Conservation (phyloP, 108 stramenopile species). For the Conticribra guillardii region DNA sequence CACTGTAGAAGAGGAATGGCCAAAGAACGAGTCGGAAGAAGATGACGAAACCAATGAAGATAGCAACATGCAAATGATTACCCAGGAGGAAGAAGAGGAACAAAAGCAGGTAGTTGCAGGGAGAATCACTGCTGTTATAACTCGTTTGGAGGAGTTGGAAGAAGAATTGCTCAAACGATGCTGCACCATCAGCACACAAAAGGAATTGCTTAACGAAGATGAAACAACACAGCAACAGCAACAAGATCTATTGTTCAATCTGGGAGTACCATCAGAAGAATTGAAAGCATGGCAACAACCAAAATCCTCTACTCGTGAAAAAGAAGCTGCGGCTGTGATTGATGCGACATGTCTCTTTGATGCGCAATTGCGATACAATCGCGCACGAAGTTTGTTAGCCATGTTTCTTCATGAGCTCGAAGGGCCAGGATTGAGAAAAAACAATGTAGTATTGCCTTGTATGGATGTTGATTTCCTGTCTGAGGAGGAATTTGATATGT, state of each 20-base stretch:
- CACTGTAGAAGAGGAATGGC: slow-evolving; percentile 18
- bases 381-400: slow-evolving; percentile 35
- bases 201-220: too few relatives aligned
- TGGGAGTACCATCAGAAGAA: slow-evolving; percentile 39
- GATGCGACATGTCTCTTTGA: slow-evolving; percentile 47
- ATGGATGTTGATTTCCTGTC: slow-evolving; percentile 49
- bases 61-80: too few relatives aligned
- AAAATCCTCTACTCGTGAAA: background rate
- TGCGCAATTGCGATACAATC: slow-evolving; percentile 32
- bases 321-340: slow-evolving; percentile 22
- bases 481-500: slow-evolving; percentile 18
- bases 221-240: too few relatives aligned
- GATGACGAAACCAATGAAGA: too few relatives aligned
- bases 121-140: slow-evolving; percentile 22
- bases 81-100: slow-evolving; percentile 34
- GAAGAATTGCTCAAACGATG: slow-evolving; percentile 36
- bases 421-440: slow-evolving; percentile 44
- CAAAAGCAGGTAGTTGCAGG: slow-evolving; percentile 36
- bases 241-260: background rate
- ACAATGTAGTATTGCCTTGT: slow-evolving; percentile 42
- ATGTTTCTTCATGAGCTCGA: slow-evolving; percentile 47
- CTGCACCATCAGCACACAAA: too few relatives aligned
- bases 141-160: slow-evolving; percentile 41
- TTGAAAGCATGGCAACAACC: slow-evolving; percentile 22
- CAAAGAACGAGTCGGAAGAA: background rate